Evolutionary conservation across 192 early-diverging fungal species (phyloP).

Genomic region (Coemansia sp.): DNA sequence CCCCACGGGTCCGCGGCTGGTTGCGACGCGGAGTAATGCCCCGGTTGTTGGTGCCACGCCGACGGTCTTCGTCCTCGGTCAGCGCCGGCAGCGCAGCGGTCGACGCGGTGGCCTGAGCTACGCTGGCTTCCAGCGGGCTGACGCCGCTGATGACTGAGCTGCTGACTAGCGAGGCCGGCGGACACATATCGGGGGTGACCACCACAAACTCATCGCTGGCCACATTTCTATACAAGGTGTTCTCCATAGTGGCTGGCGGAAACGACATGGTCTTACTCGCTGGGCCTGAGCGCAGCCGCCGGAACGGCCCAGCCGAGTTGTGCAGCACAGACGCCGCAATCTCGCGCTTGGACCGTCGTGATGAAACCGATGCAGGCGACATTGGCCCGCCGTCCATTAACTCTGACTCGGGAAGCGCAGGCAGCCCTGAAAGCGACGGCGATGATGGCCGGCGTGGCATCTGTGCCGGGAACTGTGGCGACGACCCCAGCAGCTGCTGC

Average conservation of each 20-base stretch:
- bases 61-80: background rate
- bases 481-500: conserved; percentile 46
- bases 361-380: conserved; percentile 20
- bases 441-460: conserved; percentile 5
- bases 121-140: conserved; percentile 23
- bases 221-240: conserved; percentile 8
- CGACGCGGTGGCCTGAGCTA: conserved; percentile 20
- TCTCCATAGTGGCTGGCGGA: conserved; percentile 28
- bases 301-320: conserved; percentile 44
- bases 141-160: conserved; percentile 54
- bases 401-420: conserved; percentile 3
- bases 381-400: conserved; percentile 1
- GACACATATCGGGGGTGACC: conserved; percentile 52
- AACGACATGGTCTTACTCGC: conserved; percentile 43
- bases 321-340: conserved; percentile 45
- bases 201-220: conserved; percentile 50
- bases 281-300: conserved; percentile 34
- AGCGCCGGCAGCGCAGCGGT: conserved; percentile 7
- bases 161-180: conserved; percentile 49
- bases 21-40: conserved; percentile 10
- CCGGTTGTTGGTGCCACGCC: conserved; percentile 4
- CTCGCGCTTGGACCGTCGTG: conserved; percentile 46
- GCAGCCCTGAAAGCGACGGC: conserved; percentile 1
- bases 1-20: conserved; percentile 7
- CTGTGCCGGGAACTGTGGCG: conserved; percentile 25